These are phyloP conservation scores for Acacia crassicarpa DNA, from an alignment of 306 rosid species.

Conservation along the genomic window DNA sequence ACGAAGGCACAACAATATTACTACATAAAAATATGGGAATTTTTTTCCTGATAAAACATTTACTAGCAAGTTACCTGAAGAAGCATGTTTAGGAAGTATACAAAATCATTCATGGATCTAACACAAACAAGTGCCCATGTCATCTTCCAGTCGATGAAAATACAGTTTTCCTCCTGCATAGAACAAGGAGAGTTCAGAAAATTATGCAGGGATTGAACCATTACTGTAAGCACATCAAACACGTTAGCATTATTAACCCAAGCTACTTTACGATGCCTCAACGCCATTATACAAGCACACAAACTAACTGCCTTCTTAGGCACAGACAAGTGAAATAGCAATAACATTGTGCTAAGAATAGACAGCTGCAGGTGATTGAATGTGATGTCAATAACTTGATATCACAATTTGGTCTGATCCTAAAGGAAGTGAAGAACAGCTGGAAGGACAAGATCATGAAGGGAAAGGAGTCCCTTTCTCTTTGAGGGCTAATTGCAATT, in stretches of 20 bases:
- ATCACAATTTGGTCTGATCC: not conserved
- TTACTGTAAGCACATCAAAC: not conserved
- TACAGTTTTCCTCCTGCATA: conserved; percentile 54
- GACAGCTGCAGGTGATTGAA: not conserved
- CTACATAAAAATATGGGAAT: not conserved
- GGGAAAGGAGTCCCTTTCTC: not conserved
- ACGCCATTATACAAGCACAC: not conserved
- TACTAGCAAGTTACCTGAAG: conserved; percentile 61
- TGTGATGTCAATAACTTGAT: not conserved
- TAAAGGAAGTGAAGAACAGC: not conserved
- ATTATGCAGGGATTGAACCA: conserved; percentile 1
- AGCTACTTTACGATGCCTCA: not conserved
- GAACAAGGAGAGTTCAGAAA: conserved; percentile 15
- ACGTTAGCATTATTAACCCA: not conserved
- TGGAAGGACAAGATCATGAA: not conserved
- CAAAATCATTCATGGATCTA: conserved; percentile 74
- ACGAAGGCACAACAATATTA: not conserved
- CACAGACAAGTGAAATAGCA: not conserved
- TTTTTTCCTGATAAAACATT: conserved; percentile 1
- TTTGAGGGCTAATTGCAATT: not conserved
- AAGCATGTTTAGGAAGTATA: conserved; percentile 70
- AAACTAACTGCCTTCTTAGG: conserved; percentile 3
- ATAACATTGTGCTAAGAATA: not conserved
- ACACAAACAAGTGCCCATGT: conserved; percentile 53
- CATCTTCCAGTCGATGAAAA: conserved; percentile 43